These are phyloP conservation scores for Emydomyces testavorans DNA, from an alignment of 2,329 filamentous ascomycete genomes.

Conservation along the genomic window DNA sequence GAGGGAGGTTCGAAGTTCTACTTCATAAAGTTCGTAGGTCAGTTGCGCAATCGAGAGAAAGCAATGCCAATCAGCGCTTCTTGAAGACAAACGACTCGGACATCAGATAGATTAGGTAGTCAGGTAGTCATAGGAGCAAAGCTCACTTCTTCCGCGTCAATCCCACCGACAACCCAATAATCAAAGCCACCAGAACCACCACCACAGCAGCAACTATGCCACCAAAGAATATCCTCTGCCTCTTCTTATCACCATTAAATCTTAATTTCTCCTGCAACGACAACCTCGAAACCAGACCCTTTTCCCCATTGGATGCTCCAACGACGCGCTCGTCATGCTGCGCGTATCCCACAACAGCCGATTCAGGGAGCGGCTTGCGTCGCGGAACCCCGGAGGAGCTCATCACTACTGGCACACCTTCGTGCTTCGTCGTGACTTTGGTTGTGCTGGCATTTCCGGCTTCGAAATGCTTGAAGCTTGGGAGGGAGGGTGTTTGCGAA, in stretches of 20 bases:
- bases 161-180: constrained; percentile 28
- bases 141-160: constrained; percentile 19
- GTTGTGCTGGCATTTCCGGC: not conserved
- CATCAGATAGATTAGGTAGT: no score
- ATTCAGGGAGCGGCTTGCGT: constrained; percentile 17
- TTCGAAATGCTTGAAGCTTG: constrained; percentile 11
- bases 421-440: constrained; percentile 8
- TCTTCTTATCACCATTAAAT: constrained; percentile 11
- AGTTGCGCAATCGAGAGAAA: not conserved
- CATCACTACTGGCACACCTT: constrained; percentile 9
- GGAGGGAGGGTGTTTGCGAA: constrained; percentile 7
- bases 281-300: not conserved
- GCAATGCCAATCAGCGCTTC: not conserved
- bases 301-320: not conserved
- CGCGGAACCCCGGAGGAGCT: constrained; percentile 13
- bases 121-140: not conserved
- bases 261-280: not conserved
- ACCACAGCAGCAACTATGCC: constrained; percentile 14
- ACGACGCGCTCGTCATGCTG: not conserved
- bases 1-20: constrained; percentile 35
- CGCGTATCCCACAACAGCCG: constrained; percentile 4
- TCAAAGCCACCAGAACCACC: constrained; percentile 23
- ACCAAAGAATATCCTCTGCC: constrained; percentile 11
- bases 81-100: no score
- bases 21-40: not conserved